A percentile compares a stretch with the other conserved stretches of the same genome.
These are phyloP conservation scores for Gymnopilus junonius DNA, from an alignment of 768 basidiomycete species.

Conservation along the genomic window DNA sequence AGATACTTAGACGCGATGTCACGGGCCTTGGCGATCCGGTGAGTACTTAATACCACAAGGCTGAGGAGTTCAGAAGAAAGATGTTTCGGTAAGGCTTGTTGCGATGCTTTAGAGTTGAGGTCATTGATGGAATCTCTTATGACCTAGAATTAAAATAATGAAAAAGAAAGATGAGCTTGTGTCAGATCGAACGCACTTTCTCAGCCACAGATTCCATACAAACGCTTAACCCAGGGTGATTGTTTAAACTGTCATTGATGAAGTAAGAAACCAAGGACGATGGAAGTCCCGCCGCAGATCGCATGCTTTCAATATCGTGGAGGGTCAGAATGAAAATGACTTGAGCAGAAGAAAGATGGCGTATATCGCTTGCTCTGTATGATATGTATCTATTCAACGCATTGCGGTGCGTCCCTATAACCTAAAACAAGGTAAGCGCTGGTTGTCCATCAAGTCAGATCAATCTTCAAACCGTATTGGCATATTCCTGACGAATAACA, in stretches of 20 bases:
- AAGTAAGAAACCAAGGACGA: slow-evolving; percentile 89
- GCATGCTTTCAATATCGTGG: slow-evolving; percentile 88
- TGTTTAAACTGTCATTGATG: slow-evolving; percentile 83
- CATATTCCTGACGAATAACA: slow-evolving; percentile 85
- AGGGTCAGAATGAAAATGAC: slow-evolving; percentile 84
- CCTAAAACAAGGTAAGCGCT: slow-evolving; percentile 45
- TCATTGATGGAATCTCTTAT: slow-evolving; percentile 76
- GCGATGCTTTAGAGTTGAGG: slow-evolving; percentile 73
- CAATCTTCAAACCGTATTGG: slow-evolving; percentile 60
- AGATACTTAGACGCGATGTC: slow-evolving; percentile 85
- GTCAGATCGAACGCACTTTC: slow-evolving; percentile 53
- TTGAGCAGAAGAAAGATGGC: slow-evolving; percentile 79
- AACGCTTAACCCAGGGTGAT: slow-evolving; percentile 61
- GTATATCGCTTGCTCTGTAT: slow-evolving; percentile 67
- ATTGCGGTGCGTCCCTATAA: slow-evolving; percentile 68
- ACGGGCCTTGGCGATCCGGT: slow-evolving; percentile 80
- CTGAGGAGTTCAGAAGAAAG: slow-evolving; percentile 75
- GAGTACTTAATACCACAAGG: slow-evolving; percentile 81
- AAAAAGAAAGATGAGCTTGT: background rate
- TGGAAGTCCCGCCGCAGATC: slow-evolving; percentile 77
- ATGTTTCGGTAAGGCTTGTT: slow-evolving; percentile 73
- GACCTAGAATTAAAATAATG: slow-evolving; percentile 52
- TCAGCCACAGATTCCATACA: slow-evolving; percentile 90
- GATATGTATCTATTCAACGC: slow-evolving; percentile 69
- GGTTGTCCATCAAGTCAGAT: background rate